Base-by-base conservation (phyloP, 805 yeast genomes). In the Tetrapisispora taiwanensis region DNA sequence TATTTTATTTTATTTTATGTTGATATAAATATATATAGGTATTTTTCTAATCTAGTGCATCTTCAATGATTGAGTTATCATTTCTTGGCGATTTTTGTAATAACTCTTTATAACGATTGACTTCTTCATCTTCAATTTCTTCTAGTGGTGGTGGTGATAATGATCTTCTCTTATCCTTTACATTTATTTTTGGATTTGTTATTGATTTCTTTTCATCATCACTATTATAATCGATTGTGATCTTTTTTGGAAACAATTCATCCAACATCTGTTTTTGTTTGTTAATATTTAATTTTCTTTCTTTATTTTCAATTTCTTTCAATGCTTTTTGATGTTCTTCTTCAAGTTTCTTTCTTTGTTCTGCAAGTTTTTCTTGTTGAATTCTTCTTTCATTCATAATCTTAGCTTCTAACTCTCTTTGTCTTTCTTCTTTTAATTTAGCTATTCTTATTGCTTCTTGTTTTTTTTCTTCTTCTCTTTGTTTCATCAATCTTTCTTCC, bases 111-210 rank as follows among this genome's bases (percentile, higher is more conserved):
- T 55, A 63, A 31, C 66, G 53, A 19, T 47, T 45, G 6, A 51
- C 40, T 31, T 63, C 66, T 42, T 52, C 67, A 44, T 63, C 68
- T 32, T 60, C 65, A 4, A 63, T 58, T 15, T 62, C 66, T 43
- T 61, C 67, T 13, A 63, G 46, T 1, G 53, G 45, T 10, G 57
- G 55, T 7, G 61, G 55, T 10, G 50, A 46, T 17, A 30, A 15
- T 18, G 42, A 34, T 22, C 41, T 42, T 42, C 28, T 40, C 36
- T 26, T 12, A 8, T 20, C 14, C 6, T 27, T n/a, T 8, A 12
- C 10, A 6, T 18, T 22, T n/a, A 5, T 20, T 6, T n/a, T n/a
- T 12, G 10, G 12, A 22, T 31, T 20, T 9, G 18, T 15, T n/a
- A 15, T 19, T 17, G 31, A 36, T 9, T 36, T 37, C 4, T 41